phyloP scores from a whole-genome alignment of 2,329 filamentous ascomycete species.

The Penicillium sp. region DNA sequence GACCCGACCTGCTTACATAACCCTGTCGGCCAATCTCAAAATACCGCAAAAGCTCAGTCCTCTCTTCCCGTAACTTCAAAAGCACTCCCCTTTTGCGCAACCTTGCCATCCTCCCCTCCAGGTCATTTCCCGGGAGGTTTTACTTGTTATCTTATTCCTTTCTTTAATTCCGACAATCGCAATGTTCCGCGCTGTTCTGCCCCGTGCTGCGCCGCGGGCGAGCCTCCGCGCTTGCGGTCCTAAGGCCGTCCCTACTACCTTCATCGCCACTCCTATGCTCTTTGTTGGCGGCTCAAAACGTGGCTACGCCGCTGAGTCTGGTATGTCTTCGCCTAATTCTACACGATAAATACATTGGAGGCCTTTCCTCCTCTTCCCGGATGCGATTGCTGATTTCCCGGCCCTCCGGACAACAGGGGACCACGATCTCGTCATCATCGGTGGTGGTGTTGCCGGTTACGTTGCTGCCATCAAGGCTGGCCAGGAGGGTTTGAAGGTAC shows the following conservation, averaged over 20 bases:
- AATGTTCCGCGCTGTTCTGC: slow-evolving; percentile 57
- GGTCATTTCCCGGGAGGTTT: slow-evolving; percentile 29
- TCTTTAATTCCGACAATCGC: slow-evolving; percentile 27
- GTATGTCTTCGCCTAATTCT: slow-evolving; percentile 26
- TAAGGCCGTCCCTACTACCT: slow-evolving; percentile 36
- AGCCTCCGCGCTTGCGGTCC: slow-evolving; percentile 40
- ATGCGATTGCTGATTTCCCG: slow-evolving; percentile 23
- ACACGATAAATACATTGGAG: neutral
- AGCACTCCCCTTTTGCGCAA: slow-evolving; percentile 18
- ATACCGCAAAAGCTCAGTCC: slow-evolving; percentile 29
- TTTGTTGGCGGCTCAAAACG: slow-evolving; percentile 55
- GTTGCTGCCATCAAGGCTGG: slow-evolving; percentile 99
- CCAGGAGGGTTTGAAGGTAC: slow-evolving; percentile 92
- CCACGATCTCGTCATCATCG: slow-evolving; percentile 96
- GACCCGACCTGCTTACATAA: slow-evolving; percentile 23
- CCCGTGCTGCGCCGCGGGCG: slow-evolving; percentile 51
- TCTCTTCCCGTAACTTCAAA: slow-evolving; percentile 20
- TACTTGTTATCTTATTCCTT: slow-evolving; percentile 27
- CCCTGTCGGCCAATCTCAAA: slow-evolving; percentile 18
- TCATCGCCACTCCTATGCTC: slow-evolving; percentile 41
- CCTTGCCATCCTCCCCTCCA: slow-evolving; percentile 19
- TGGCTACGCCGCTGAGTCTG: slow-evolving; percentile 57
- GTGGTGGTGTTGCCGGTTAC: slow-evolving; percentile 96
- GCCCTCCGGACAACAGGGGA: slow-evolving; percentile 61
- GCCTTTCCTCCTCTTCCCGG: slow-evolving; percentile 19